Conservation (phyloP, 2,329 filamentous ascomycete species). For the Ceratocystis smalleyi region DNA sequence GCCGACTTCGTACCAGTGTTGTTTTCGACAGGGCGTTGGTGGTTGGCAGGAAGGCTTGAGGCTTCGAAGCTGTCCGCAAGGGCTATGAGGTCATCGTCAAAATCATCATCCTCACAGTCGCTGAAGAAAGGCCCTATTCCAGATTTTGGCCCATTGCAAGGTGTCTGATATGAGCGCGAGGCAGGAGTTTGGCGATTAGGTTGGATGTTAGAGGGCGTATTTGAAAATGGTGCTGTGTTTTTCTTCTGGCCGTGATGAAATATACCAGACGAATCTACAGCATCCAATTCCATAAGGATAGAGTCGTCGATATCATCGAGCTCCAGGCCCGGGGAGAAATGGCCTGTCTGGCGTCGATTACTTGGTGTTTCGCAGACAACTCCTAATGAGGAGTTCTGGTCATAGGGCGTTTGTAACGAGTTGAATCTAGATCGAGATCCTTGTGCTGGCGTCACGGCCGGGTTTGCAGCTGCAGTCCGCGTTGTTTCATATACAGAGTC, state of each 20-base stretch:
- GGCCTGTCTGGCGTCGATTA: not conserved
- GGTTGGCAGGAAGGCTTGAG: slow-evolving; percentile 28
- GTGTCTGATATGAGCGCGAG: not conserved
- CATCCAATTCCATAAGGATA: slow-evolving; percentile 12
- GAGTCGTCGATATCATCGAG: slow-evolving; percentile 16
- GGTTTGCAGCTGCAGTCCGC: not conserved
- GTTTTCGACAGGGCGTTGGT: slow-evolving; percentile 21
- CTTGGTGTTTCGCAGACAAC: not conserved
- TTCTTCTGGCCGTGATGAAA: not conserved
- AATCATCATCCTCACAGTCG: slow-evolving; percentile 11
- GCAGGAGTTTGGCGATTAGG: not conserved
- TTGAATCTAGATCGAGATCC: not conserved
- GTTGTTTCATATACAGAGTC: not conserved
- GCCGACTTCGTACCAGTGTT: slow-evolving; percentile 27
- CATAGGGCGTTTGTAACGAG: not conserved
- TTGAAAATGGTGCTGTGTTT: not conserved
- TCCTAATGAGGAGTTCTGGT: not conserved
- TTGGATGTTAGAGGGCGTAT: not conserved
- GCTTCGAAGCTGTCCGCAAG: slow-evolving; percentile 18
- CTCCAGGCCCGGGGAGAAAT: not conserved
- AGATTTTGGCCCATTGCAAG: not conserved
- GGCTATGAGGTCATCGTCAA: slow-evolving; percentile 18
- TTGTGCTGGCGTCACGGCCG: not conserved
- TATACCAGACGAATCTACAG: not conserved
- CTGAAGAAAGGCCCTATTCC: slow-evolving; percentile 12